A percentile compares a stretch with the other conserved stretches of the same genome.
These are phyloP conservation scores for Boletus eberwhitei DNA, from an alignment of 768 basidiomycete genomes.

Conservation along the genomic window DNA sequence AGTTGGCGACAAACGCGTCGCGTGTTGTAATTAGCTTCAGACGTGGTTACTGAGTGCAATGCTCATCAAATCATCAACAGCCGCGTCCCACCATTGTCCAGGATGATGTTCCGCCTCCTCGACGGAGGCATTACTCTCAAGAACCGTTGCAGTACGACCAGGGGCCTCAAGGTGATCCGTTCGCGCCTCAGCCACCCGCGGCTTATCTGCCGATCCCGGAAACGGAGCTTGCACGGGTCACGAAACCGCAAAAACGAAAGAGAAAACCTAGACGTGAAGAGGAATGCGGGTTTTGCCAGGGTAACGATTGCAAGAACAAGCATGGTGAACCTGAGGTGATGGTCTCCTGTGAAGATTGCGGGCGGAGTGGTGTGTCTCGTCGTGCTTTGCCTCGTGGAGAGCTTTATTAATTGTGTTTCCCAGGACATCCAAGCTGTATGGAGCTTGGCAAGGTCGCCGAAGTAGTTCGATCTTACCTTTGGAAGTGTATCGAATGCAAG, in stretches of 20 bases:
- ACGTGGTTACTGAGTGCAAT: conserved; percentile 16
- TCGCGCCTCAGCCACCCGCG: conserved; percentile 60
- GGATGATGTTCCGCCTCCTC: conserved; percentile 20
- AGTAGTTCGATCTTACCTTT: conserved; percentile 67
- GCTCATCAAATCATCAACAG: conserved; percentile 24
- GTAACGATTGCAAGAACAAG: conserved; percentile 59
- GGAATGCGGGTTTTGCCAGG: conserved; percentile 78
- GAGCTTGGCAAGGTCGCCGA: conserved; percentile 55
- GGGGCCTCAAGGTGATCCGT: conserved; percentile 80
- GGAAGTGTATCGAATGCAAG: conserved; percentile 93
- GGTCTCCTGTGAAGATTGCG: conserved; percentile 80
- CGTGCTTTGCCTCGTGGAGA: not conserved
- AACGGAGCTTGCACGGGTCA: conserved; percentile 38
- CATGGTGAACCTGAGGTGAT: conserved; percentile 57
- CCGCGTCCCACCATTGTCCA: conserved; percentile 29
- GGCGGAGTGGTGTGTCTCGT: conserved; percentile 64
- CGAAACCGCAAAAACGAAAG: conserved; percentile 47
- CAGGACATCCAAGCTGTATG: conserved; percentile 89
- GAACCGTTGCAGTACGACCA: conserved; percentile 56
- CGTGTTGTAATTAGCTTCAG: conserved; percentile 48
- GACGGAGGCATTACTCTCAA: conserved; percentile 25
- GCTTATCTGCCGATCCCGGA: conserved; percentile 50
- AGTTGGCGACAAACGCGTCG: conserved; percentile 58
- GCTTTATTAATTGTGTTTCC: not conserved
- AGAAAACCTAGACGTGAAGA: conserved; percentile 50